These are phyloP conservation scores for Lachancea lanzarotensis DNA, from an alignment of 805 yeast species.

Conservation along the genomic window DNA sequence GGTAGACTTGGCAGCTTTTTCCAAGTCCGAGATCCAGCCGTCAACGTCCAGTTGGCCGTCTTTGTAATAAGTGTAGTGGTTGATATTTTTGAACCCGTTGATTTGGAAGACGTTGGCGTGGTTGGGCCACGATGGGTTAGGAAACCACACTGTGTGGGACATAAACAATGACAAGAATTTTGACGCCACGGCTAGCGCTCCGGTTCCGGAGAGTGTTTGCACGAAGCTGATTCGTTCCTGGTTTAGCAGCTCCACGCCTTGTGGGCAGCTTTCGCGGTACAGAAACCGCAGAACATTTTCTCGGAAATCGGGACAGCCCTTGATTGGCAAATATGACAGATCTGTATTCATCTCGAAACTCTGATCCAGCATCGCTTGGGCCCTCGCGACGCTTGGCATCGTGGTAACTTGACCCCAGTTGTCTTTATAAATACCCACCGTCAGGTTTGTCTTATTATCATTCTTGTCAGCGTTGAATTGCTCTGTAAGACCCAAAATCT, in stretches of 20 bases:
- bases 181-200: slow-evolving; percentile 80
- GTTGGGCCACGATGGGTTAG: slow-evolving; percentile 94
- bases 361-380: slow-evolving; percentile 29
- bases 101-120: slow-evolving; percentile 74
- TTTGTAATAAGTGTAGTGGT: slow-evolving; percentile 68
- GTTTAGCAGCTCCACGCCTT: slow-evolving; percentile 49
- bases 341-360: slow-evolving; percentile 63
- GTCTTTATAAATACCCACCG: slow-evolving; percentile 77
- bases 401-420: slow-evolving; percentile 51
- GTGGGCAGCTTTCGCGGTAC: slow-evolving; percentile 52
- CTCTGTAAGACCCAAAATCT: slow-evolving; percentile 74
- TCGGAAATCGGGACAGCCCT: slow-evolving; percentile 67
- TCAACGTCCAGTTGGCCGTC: slow-evolving; percentile 60
- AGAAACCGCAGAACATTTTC: slow-evolving; percentile 61
- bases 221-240: slow-evolving; percentile 68
- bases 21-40: slow-evolving; percentile 54
- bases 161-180: slow-evolving; percentile 58
- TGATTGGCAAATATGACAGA: slow-evolving; percentile 49
- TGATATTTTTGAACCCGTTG: slow-evolving; percentile 54
- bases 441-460: slow-evolving; percentile 46
- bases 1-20: slow-evolving; percentile 45
- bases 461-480: slow-evolving; percentile 62
- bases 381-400: slow-evolving; percentile 27
- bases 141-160: slow-evolving; percentile 48
- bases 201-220: slow-evolving; percentile 93